Base-by-base conservation (phyloP, 2,329 filamentous ascomycete genomes). In the Stagonosporopsis chrysanthemi region DNA sequence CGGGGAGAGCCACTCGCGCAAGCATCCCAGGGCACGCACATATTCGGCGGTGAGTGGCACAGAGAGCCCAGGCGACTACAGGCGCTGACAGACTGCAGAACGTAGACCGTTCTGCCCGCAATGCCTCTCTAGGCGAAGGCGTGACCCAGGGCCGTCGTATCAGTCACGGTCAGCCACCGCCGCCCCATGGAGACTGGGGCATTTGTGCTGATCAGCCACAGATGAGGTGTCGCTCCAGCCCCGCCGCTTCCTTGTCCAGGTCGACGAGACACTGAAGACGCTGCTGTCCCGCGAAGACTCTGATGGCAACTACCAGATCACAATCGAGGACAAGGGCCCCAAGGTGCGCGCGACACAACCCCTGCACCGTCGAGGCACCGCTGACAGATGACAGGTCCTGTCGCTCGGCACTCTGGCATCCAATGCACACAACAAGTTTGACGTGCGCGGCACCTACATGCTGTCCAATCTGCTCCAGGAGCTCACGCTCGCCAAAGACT, bases 401-500 rank as follows among this genome's bases (percentile, higher is more conserved):
- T 89, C 90, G 35, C 81, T 98, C 35, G 90, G 92, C 63, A 97
- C 94, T 3, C 90, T 90, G 26, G 89, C 86, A 22, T 97, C 93
- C 33, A 91, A 90, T 66, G 94, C 93, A 39, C 87, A 90, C 80
- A 94, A 93, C 71, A 88, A 88, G 62, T 92, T 94, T 76, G 93
- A 98, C 73, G 86, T 99, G 61, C 90, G 94, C 64, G 95, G 95
- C 69, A 98, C 92, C 29, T 99, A 99, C 78, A 96, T 96, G 89
- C 85, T 99, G 57, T 97, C 94, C 61, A 99, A 98, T 75, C 86
- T 98, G 42, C 83, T 98, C 38, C 95, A 99, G 78, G 95, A 99
- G 79, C 85, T 99, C 64, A 95, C 90, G 1, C 84, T 98, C 65
- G 95, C 95, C 63, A 89, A 96, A 81, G 90, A 96, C 74, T 93